Conservation (phyloP, 352 stramenopile species). For the Globisporangium apiculatum region DNA sequence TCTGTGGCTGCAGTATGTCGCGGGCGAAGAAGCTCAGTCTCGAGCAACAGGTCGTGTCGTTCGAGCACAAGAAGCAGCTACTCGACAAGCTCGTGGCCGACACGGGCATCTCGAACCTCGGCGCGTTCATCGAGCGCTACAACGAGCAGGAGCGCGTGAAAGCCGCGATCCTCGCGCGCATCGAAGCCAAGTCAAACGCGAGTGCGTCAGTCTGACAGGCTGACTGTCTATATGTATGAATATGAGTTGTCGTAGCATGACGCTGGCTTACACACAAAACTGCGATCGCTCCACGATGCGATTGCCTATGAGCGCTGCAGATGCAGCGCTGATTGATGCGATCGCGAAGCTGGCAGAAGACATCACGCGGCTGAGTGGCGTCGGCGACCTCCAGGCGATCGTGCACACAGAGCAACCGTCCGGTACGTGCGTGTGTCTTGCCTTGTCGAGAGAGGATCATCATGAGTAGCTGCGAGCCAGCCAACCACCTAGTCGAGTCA, state of each 20-base stretch:
- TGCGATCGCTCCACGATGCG: neutral
- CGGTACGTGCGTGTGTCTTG: slow-evolving; percentile 16
- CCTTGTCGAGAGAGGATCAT: neutral
- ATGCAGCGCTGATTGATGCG: slow-evolving; percentile 33
- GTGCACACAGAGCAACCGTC: slow-evolving; percentile 34
- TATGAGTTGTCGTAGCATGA: neutral
- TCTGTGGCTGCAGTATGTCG: slow-evolving; percentile 13
- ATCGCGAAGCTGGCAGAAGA: slow-evolving; percentile 47
- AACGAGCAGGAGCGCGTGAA: slow-evolving; percentile 53
- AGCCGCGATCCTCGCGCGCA: slow-evolving; percentile 36
- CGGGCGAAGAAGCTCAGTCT: slow-evolving; percentile 43
- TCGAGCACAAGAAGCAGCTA: slow-evolving; percentile 62
- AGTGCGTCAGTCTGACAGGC: slow-evolving; percentile 17
- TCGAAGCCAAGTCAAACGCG: slow-evolving; percentile 38
- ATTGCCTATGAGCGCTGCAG: slow-evolving; percentile 13
- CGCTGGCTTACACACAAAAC: neutral
- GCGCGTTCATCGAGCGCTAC: slow-evolving; percentile 59
- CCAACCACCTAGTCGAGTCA: too few species aligned
- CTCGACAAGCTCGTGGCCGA: slow-evolving; percentile 53
- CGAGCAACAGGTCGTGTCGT: slow-evolving; percentile 60
- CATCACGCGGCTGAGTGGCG: slow-evolving; percentile 42
- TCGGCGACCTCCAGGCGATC: slow-evolving; percentile 28
- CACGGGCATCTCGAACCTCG: slow-evolving; percentile 39
- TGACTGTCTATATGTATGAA: too few species aligned
- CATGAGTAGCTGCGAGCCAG: too few species aligned